Percentiles rank a stretch among this genome's conserved stretches.
These are phyloP conservation scores for Mesembryanthemum crystallinum DNA, from an alignment of 148 eudicot species.

Conservation along the genomic window DNA sequence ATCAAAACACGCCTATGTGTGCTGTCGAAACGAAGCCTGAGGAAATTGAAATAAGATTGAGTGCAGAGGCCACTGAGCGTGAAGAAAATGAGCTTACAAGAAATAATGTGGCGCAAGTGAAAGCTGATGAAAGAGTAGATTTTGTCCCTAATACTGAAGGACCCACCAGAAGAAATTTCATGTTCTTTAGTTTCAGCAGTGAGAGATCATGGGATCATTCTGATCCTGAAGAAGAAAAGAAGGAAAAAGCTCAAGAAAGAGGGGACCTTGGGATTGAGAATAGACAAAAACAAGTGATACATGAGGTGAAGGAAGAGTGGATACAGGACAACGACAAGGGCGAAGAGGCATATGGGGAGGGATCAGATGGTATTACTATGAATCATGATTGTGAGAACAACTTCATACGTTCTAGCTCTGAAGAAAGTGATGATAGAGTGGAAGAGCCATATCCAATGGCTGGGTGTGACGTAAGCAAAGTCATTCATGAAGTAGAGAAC, in stretches of 20 bases:
- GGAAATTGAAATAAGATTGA: constrained; percentile 21
- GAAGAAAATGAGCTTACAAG: constrained; percentile 7
- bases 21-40: constrained; percentile 17
- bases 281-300: constrained; percentile 17
- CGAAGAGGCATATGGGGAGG: constrained; percentile 31
- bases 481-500: neutral
- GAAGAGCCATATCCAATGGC: constrained; percentile 30
- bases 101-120: neutral
- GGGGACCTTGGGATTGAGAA: constrained; percentile 12
- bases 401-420: constrained; percentile 19
- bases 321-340: constrained; percentile 25
- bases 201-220: constrained; percentile 8
- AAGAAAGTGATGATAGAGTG: constrained; percentile 27
- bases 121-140: constrained; percentile 9
- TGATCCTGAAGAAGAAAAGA: constrained; percentile 13
- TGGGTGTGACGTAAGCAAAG: constrained; percentile 17
- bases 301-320: constrained; percentile 29
- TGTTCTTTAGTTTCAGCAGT: constrained; percentile 21
- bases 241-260: constrained; percentile 23
- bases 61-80: constrained; percentile 24
- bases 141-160: constrained; percentile 9
- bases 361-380: constrained; percentile 21
- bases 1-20: constrained; percentile 21
- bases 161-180: constrained; percentile 10
- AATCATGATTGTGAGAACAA: constrained; percentile 22